These are phyloP conservation scores for Gynochthodes officinalis DNA, from an alignment of 257 asterid genomes.

Conservation along the genomic window DNA sequence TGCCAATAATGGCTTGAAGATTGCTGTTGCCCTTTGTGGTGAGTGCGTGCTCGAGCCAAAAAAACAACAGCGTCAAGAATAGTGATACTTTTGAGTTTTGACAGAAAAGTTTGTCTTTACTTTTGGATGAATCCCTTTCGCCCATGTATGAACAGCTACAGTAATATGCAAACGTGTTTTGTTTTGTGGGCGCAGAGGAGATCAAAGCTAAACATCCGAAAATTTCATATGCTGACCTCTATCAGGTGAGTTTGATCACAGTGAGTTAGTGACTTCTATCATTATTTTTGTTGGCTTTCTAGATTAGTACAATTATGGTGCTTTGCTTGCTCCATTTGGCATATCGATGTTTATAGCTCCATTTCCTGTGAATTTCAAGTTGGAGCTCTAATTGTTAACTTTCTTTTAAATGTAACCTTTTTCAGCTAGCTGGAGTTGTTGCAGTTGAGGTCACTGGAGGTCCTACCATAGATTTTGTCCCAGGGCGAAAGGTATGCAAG, in stretches of 20 bases:
- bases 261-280: no score
- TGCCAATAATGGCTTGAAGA: constrained; percentile 66
- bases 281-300: constrained; percentile 1
- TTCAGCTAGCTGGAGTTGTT: constrained; percentile 86
- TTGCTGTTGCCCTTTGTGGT: constrained; percentile 80
- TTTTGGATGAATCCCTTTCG: background rate
- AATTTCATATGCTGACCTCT: constrained; percentile 82
- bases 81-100: no score
- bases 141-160: no score
- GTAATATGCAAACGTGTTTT: background rate
- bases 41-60: constrained; percentile 20
- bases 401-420: constrained; percentile 9
- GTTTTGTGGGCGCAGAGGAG: constrained; percentile 47
- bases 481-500: constrained; percentile 73
- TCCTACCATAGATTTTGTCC: constrained; percentile 60
- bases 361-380: background rate
- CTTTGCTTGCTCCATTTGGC: background rate
- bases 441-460: constrained; percentile 92
- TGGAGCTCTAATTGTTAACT: background rate
- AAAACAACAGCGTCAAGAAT: no score
- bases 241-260: constrained; percentile 59
- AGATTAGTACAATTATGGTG: background rate
- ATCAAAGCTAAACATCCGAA: constrained; percentile 68
- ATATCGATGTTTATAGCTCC: background rate
- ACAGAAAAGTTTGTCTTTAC: background rate